Evolutionary conservation across 495 filamentous ascomycete genomes (phyloP), one percentile per base, ranked within the genome.

Genomic region (Tuber aestivum): DNA sequence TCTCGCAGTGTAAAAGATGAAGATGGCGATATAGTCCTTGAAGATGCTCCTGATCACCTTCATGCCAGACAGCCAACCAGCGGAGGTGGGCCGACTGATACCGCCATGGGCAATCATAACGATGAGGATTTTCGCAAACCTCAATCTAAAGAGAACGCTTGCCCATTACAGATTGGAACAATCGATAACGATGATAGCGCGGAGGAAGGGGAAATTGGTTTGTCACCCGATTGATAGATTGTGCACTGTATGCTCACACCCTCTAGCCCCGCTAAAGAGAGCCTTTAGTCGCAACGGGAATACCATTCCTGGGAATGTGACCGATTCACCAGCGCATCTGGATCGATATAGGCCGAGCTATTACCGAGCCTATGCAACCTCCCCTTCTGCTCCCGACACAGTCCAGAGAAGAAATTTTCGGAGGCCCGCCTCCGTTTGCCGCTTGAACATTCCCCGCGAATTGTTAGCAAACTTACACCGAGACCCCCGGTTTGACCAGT

Each of bases 381-480:
- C 56, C 56, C 14, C 56, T 32, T 32, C 3, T 18, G 27, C n/a
- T 35, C 5, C 56, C 14, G n/a, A 35, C 10, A 35, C 5, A 4
- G 7, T 3, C 1, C n/a, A 0, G n/a, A 65, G 35, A 65, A 65
- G 14, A 35, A 4, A 0, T 12, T 10, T 35, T 65, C 56, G 56
- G 12, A 65, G 56, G 27, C 56, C 56, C 10, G 56, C 56, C 35
- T 65, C 56, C 2, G 56, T 65, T 65, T 65, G 56, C 56, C 56
- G 56, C 27, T 18, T 65, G 56, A 78, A 78, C 65, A 71, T 78
- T 21, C 77, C 77, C 0, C 27, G 70, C 18, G 40, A 73, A 3
- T 41, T 45, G 4, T 68, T 77, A 20, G 61, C 72, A 35, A 78
- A n/a, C 3, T 73, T 78, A 72, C 77, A 77, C 37, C 45, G 65